Percentiles rank a stretch among this genome's conserved stretches.
phyloP scores from a whole-genome alignment of 2,329 filamentous ascomycete species.

The Alternaria rosae region DNA sequence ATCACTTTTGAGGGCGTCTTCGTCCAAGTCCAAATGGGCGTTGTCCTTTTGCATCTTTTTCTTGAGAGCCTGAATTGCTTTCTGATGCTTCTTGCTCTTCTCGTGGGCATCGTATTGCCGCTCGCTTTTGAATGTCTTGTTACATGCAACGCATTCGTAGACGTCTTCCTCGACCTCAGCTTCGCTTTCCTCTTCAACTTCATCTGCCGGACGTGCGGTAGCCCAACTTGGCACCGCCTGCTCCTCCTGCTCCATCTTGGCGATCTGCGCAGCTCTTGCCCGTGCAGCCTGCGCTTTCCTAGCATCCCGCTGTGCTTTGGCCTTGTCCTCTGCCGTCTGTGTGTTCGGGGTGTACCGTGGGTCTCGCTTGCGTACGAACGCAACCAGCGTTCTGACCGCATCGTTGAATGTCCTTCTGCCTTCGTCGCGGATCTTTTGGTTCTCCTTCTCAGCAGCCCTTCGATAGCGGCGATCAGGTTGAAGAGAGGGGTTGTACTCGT shows the following conservation, averaged over 20 bases:
- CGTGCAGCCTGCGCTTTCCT: constrained; percentile 84
- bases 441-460: constrained; percentile 93
- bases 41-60: constrained; percentile 86
- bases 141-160: constrained; percentile 69
- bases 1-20: constrained; percentile 44
- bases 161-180: constrained; percentile 59
- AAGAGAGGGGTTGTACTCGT: constrained; percentile 81
- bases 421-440: constrained; percentile 82
- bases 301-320: constrained; percentile 77
- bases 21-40: constrained; percentile 61
- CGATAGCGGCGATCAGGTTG: constrained; percentile 85
- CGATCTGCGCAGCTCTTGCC: constrained; percentile 80
- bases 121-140: constrained; percentile 82
- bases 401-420: constrained; percentile 90
- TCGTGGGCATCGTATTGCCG: constrained; percentile 92
- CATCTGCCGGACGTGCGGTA: constrained; percentile 63
- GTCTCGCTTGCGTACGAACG: constrained; percentile 90
- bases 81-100: constrained; percentile 94
- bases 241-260: constrained; percentile 71
- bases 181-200: constrained; percentile 63
- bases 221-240: constrained; percentile 79
- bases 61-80: constrained; percentile 80
- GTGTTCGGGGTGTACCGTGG: constrained; percentile 80
- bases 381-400: constrained; percentile 82
- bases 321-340: constrained; percentile 80